Conservation (phyloP, 2,329 filamentous ascomycete species). For the Tolypocladium album region DNA sequence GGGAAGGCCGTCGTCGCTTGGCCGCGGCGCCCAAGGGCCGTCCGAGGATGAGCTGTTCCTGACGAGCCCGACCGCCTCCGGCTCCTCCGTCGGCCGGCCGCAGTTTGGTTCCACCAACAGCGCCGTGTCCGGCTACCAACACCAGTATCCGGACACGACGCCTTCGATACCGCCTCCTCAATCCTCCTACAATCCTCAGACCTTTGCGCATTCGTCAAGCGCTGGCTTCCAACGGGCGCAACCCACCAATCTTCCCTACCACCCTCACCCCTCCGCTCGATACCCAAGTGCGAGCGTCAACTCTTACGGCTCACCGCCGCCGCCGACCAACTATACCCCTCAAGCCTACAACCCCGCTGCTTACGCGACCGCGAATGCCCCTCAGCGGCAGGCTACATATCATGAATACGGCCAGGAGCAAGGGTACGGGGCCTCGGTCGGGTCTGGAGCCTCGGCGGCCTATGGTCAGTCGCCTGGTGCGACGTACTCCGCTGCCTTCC, state of each 20-base stretch:
- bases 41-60: constrained; percentile 55
- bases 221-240: constrained; percentile 30
- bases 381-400: constrained; percentile 41
- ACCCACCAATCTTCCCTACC: constrained; percentile 40
- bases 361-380: constrained; percentile 36
- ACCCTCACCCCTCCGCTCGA: constrained; percentile 28
- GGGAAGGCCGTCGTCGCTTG: constrained; percentile 3
- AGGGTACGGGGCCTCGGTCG: constrained; percentile 26
- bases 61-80: constrained; percentile 27
- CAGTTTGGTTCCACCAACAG: constrained; percentile 32
- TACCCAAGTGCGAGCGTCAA: constrained; percentile 26
- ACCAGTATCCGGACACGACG: constrained; percentile 36
- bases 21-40: not conserved
- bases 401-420: constrained; percentile 36
- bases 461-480: constrained; percentile 28
- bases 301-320: constrained; percentile 14
- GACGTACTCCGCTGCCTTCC: constrained; percentile 14
- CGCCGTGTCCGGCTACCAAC: constrained; percentile 40
- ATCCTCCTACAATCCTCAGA: constrained; percentile 60
- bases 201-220: constrained; percentile 33
- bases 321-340: constrained; percentile 37
- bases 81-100: constrained; percentile 14
- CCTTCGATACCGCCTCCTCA: constrained; percentile 32
- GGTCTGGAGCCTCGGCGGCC: constrained; percentile 21
- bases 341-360: constrained; percentile 49